Percentiles rank a stretch among this genome's conserved stretches.
Evolutionary conservation across 495 filamentous ascomycete genomes (phyloP).

Genomic region (Talaromyces borbonicus): DNA sequence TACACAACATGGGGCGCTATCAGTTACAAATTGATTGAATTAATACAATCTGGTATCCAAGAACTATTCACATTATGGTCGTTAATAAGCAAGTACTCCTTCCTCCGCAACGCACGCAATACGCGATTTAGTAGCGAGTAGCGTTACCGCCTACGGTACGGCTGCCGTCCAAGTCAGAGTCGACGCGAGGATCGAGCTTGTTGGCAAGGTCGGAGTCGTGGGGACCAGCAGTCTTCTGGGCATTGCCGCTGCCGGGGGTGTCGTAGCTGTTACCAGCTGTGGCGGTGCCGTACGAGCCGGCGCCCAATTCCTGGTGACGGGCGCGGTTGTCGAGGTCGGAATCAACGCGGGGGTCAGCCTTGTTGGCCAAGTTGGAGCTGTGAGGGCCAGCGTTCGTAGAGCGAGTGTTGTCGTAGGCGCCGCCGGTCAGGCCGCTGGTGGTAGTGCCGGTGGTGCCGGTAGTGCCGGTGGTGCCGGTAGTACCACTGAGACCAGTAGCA

Average conservation of each 20-base stretch:
- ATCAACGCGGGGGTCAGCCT: constrained; percentile 43
- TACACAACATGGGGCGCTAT: too few relatives aligned
- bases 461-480: too few relatives aligned
- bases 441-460: too few relatives aligned
- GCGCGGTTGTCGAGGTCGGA: constrained; percentile 35
- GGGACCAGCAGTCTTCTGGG: constrained; percentile 26
- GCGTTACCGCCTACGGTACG: constrained; percentile 6
- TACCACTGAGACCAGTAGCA: too few relatives aligned
- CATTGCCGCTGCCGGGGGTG: constrained; percentile 14
- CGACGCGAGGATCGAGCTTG: constrained; percentile 41
- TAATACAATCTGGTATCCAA: neutral
- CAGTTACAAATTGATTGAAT: neutral
- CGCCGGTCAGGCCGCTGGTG: constrained; percentile 4
- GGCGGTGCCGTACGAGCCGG: constrained; percentile 16
- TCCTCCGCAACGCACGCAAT: neutral
- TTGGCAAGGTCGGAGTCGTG: constrained; percentile 36
- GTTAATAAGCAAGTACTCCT: neutral
- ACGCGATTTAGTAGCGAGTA: constrained; percentile 1
- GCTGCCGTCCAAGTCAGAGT: constrained; percentile 21
- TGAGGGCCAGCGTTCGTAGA: constrained; percentile 24
- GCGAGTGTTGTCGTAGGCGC: neutral
- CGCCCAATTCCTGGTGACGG: constrained; percentile 15
- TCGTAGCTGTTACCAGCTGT: constrained; percentile 27
- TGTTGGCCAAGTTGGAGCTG: constrained; percentile 28
- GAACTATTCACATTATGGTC: neutral